These are phyloP conservation scores for Monsonia emarginata DNA, from an alignment of 441 rosid genomes.

Conservation along the genomic window DNA sequence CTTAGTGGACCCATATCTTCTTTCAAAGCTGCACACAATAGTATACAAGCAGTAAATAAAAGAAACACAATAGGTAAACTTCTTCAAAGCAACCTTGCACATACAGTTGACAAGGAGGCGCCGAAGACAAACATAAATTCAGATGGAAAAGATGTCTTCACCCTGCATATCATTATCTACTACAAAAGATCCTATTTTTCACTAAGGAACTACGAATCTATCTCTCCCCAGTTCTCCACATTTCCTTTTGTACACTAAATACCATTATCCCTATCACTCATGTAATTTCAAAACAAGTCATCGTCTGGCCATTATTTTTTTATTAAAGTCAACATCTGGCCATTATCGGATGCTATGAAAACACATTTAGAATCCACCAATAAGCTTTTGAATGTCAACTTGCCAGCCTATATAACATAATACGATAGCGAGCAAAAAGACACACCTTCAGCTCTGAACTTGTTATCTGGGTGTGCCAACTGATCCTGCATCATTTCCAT, in stretches of 20 bases:
- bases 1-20: slow-evolving; percentile 37
- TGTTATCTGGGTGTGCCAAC: slow-evolving; percentile 31
- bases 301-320: not conserved
- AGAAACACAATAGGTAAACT: not conserved
- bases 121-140: not conserved
- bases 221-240: not conserved
- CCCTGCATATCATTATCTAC: not conserved
- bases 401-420: not conserved
- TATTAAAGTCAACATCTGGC: not conserved
- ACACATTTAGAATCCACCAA: not conserved
- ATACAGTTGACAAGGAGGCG: not conserved
- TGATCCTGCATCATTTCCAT: slow-evolving; percentile 26
- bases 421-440: not conserved
- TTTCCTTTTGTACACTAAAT: not conserved
- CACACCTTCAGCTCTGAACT: slow-evolving; percentile 53
- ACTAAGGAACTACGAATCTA: not conserved
- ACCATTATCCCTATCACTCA: not conserved
- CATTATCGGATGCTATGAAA: not conserved
- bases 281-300: not conserved
- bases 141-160: not conserved
- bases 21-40: slow-evolving; percentile 40
- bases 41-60: not conserved
- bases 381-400: not conserved
- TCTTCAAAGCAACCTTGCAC: not conserved
- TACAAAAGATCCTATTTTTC: not conserved